Conservation (phyloP, 163 green algal species). For the Scenedesmus sp. region DNA sequence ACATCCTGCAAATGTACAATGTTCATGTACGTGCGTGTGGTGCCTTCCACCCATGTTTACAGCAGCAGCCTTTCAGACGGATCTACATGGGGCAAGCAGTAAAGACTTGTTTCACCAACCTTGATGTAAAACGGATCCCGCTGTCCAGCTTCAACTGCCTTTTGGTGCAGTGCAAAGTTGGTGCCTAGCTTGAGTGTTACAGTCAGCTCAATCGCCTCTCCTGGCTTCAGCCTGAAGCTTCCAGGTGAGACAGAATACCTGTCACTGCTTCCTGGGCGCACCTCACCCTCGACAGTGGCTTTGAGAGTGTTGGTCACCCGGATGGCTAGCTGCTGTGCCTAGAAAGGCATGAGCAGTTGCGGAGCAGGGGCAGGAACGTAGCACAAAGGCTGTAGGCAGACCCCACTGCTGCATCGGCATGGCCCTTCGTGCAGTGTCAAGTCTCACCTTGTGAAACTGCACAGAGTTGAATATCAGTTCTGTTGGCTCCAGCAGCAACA, state of each 20-base stretch:
- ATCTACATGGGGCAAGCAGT: background rate
- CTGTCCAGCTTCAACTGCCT: constrained; percentile 76
- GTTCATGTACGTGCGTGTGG: background rate
- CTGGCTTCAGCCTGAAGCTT: constrained; percentile 66
- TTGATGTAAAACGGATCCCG: constrained; percentile 89
- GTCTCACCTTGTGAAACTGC: constrained; percentile 48
- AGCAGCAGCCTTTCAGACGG: background rate
- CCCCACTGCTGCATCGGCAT: background rate
- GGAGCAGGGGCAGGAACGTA: background rate
- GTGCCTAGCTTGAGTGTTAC: constrained; percentile 72
- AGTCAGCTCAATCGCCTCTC: constrained; percentile 62
- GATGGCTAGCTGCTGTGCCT: constrained; percentile 73
- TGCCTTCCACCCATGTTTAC: background rate
- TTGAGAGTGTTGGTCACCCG: constrained; percentile 77
- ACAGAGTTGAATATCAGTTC: constrained; percentile 59
- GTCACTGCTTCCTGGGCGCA: constrained; percentile 78
- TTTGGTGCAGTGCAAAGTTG: constrained; percentile 76
- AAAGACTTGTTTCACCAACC: constrained; percentile 33
- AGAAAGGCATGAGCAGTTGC: background rate
- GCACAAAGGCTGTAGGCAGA: background rate
- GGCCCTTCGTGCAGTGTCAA: too few species aligned
- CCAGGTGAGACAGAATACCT: constrained; percentile 72
- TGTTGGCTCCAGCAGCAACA: constrained; percentile 56
- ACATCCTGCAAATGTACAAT: constrained; percentile 1
- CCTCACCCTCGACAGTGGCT: constrained; percentile 70